Evolutionary conservation across 2,329 filamentous ascomycete genomes (phyloP), one percentile per base, ranked within the genome.

Genomic region (Bipolaris cookei): DNA sequence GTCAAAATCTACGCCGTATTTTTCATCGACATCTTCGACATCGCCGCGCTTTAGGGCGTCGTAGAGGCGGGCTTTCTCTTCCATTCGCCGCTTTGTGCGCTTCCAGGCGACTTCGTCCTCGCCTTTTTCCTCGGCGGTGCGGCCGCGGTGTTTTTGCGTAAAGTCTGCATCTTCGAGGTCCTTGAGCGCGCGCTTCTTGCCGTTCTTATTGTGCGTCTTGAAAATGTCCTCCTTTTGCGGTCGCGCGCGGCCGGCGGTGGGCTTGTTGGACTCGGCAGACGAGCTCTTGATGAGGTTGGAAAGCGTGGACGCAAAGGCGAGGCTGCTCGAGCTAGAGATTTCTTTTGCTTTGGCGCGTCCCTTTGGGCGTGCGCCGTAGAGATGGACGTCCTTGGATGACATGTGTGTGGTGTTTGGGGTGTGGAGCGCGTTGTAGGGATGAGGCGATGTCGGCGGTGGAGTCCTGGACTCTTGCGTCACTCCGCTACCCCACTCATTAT

Each of bases 41-140:
- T 96, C 89, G n/a, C 94, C 93, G 32, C 90, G 85, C 77, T 96
- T 96, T 86, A 99, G 89, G 35, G 91, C 90, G 6, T 90, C 88
- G 77, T 99, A 99, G 1, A 95, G 79, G 4, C 90, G 86, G 3
- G 91, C 92, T 77, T 99, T 99, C 78, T 92, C 89, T 72, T 96
- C 88, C 88, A 99, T 91, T 71, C 88, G 90, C 63, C 88, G 85
- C 74, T 88, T 90, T 20, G 91, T 89, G 54, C 90, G 86, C 80
- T 85, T 80, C 72, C 86, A 80, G 16, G 82, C 78, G 8, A 79
- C 80, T 13, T 82, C 79, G 64, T 90, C 87, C 25, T 89, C 79
- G 11, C 73, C 76, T 10, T 84, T 90, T 47, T 76, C 73, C 35
- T 68, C 69, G 37, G 55, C 51, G 54, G 89, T 84, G 67, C 90